phyloP scores from a whole-genome alignment of 306 rosid genomes.

The Alnus rubra region DNA sequence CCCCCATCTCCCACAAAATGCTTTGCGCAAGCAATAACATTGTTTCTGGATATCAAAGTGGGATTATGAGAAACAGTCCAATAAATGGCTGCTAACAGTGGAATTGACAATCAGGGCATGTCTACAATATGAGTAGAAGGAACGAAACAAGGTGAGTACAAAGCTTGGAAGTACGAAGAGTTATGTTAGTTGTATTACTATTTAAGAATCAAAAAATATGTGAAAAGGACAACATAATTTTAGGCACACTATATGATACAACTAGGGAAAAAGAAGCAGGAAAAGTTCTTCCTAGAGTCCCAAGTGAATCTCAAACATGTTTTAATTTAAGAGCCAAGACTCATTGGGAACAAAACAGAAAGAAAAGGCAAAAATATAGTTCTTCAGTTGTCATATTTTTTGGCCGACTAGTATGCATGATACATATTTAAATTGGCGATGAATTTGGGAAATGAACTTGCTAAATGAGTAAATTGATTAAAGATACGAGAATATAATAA shows the following conservation, averaged over 20 bases:
- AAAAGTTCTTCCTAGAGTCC: neutral
- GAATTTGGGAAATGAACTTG: neutral
- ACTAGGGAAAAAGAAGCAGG: neutral
- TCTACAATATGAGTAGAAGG: neutral
- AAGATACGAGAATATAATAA: neutral
- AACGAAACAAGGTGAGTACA: neutral
- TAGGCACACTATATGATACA: neutral
- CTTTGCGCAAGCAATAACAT: slow-evolving; percentile 81
- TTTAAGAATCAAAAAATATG: neutral
- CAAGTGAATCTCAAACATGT: neutral
- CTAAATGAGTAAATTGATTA: neutral
- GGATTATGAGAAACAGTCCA: slow-evolving; percentile 12
- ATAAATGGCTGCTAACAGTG: neutral
- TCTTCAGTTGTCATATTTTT: neutral
- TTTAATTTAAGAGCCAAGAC: neutral
- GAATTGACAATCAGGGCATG: slow-evolving; percentile 8
- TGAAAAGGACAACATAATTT: neutral
- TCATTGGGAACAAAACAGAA: neutral
- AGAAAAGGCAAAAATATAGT: neutral
- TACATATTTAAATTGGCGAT: neutral
- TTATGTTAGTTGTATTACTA: neutral
- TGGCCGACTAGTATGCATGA: neutral
- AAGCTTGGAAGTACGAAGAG: neutral
- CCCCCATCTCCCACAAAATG: slow-evolving; percentile 98
- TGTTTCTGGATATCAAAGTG: slow-evolving; percentile 53